Base-by-base conservation (phyloP, 148 eudicot species). In the Agrostemma githago region DNA sequence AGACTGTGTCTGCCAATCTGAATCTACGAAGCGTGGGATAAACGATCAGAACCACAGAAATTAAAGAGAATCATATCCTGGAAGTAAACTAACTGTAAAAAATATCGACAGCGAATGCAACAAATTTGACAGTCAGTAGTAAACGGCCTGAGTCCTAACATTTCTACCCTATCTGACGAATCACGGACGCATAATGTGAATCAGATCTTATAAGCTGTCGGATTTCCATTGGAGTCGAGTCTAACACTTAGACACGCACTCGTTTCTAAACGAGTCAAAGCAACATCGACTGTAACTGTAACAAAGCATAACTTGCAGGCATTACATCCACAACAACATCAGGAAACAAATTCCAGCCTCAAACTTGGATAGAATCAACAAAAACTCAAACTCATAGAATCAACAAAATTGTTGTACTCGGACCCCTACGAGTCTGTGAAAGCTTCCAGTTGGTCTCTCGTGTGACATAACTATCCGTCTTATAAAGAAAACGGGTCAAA, bases 191-290 rank as follows among this genome's bases (percentile, higher is more conserved):
- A 51, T 62, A 26, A 62, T 42, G 9, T 26, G 16, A 60, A 34
- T 42, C 39, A 75, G 72, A 75, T 80, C 76, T 65, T 56, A 65
- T 60, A 51, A 6, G 16, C 71, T 65, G 66, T 19, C 17, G 20
- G 11, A 21, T 26, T 34, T 6, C 43, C 5, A 48, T 26, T 26
- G 34, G 34, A 26, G 34, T 26, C 34, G 34, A 26, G 34, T 26
- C 34, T 26, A 26, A 26, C 34, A 26, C 34, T 26, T 26, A 26
- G 34, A 26, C 34, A 26, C 34, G n/a, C n/a, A n/a, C n/a, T n/a
- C n/a, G n/a, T n/a, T n/a, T n/a, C n/a, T 26, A 26, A 26, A 26
- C 34, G 34, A 37, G 19, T 64, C n/a, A 11, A 38, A 37, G 70
- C 16, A 12, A 62, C 34, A 26, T 26, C 34, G 34, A 26, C 34